Evolutionary conservation across 2,329 filamentous ascomycete genomes (phyloP).

Genomic region (Pseudogymnoascus sp.): DNA sequence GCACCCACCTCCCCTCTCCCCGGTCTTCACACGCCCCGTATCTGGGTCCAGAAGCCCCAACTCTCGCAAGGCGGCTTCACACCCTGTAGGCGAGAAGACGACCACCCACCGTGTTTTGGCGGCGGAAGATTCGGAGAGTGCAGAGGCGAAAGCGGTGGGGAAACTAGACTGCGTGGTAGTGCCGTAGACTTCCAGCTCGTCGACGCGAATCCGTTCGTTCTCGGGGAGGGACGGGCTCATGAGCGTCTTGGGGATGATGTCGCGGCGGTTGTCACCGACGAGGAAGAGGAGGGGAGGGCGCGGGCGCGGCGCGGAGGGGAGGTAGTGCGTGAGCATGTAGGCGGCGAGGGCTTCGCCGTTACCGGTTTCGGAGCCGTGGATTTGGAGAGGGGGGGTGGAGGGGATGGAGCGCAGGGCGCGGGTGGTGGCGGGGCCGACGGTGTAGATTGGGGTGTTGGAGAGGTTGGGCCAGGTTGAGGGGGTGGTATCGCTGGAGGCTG

Average conservation of each 20-base stretch:
- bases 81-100: conserved; percentile 61
- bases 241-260: conserved; percentile 79
- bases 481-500: neutral
- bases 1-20: conserved; percentile 9
- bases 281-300: conserved; percentile 64
- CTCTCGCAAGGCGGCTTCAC: conserved; percentile 48
- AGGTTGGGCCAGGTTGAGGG: conserved; percentile 41
- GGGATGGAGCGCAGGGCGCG: conserved; percentile 56
- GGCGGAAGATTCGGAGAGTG: conserved; percentile 38
- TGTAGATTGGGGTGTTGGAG: conserved; percentile 57
- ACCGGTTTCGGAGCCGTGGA: conserved; percentile 75
- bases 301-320: neutral
- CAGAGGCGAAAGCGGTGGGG: conserved; percentile 50
- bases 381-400: conserved; percentile 43
- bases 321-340: conserved; percentile 73
- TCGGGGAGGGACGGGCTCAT: conserved; percentile 46
- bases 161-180: conserved; percentile 79
- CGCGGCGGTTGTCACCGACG: conserved; percentile 80
- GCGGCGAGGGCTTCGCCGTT: conserved; percentile 72
- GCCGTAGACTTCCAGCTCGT: conserved; percentile 78
- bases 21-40: conserved; percentile 31
- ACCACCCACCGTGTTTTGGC: conserved; percentile 57
- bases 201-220: conserved; percentile 52
- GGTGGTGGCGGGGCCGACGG: conserved; percentile 72
- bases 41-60: conserved; percentile 43